Conservation (phyloP, 352 stramenopile genomes). For the Phytophthora pini region DNA sequence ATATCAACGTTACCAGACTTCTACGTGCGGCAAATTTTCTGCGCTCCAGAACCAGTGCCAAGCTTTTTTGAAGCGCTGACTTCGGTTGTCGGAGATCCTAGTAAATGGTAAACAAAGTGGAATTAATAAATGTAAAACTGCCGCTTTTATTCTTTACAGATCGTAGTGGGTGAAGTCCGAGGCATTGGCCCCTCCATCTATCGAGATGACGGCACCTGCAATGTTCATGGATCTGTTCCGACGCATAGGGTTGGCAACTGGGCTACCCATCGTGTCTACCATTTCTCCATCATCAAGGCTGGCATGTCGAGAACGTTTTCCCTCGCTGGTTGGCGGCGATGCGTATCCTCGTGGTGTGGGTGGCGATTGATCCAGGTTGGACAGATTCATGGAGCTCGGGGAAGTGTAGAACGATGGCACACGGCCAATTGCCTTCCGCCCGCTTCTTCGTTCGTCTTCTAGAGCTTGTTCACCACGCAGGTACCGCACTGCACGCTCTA, state of each 20-base stretch:
- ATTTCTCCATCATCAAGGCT: conserved; percentile 40
- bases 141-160: conserved; percentile 33
- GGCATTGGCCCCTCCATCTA: conserved; percentile 54
- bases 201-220: conserved; percentile 83
- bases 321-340: conserved; percentile 17
- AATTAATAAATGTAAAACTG: conserved; percentile 28
- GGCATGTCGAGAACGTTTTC: conserved; percentile 22
- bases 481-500: conserved; percentile 92
- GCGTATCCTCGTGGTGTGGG: conserved; percentile 24
- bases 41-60: conserved; percentile 68
- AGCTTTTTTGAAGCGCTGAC: conserved; percentile 87
- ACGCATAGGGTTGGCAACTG: conserved; percentile 45
- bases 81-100: conserved; percentile 39
- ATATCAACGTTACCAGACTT: conserved; percentile 87
- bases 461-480: conserved; percentile 83
- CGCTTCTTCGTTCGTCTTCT: conserved; percentile 75
- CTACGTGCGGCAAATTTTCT: conserved; percentile 89
- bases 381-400: conserved; percentile 85
- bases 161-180: conserved; percentile 54
- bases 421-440: conserved; percentile 74
- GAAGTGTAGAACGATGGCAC: conserved; percentile 91
- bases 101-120: conserved; percentile 34
- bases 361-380: conserved; percentile 63
- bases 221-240: conserved; percentile 85
- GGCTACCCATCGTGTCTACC: conserved; percentile 20